phyloP scores from a whole-genome alignment of 768 basidiomycete genomes.

The Ramaria sp. region DNA sequence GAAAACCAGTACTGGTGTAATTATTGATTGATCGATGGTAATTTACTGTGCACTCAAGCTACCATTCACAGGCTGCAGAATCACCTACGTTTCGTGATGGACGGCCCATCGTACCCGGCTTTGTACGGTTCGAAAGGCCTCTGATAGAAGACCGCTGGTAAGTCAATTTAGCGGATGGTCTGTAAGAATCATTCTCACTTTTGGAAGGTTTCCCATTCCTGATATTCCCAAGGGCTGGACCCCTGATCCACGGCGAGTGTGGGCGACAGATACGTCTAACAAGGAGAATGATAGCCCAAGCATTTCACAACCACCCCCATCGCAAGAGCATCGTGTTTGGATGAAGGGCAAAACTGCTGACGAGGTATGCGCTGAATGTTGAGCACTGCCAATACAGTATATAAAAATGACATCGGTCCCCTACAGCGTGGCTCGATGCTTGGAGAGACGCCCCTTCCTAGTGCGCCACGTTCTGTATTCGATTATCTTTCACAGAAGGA shows the following conservation, averaged over 20 bases:
- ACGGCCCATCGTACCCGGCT: constrained; percentile 60
- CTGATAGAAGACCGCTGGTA: constrained; percentile 65
- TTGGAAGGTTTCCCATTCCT: constrained; percentile 68
- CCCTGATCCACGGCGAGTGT: constrained; percentile 74
- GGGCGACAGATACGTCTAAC: constrained; percentile 31
- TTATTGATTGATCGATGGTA: not conserved
- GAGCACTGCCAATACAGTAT: not conserved
- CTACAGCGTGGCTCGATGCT: constrained; percentile 69
- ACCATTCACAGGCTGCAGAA: not conserved
- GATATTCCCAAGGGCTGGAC: constrained; percentile 78
- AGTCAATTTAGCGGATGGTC: constrained; percentile 16
- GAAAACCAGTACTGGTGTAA: not conserved
- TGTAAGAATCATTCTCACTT: constrained; percentile 12
- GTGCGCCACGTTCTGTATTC: constrained; percentile 75
- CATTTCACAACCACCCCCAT: constrained; percentile 10
- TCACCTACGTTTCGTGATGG: constrained; percentile 63
- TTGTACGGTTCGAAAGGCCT: constrained; percentile 56
- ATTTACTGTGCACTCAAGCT: not conserved
- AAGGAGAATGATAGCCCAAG: constrained; percentile 19
- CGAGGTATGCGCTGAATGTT: constrained; percentile 40
- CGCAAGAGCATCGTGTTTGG: constrained; percentile 33
- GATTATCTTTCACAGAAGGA: constrained; percentile 93
- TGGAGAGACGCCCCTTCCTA: constrained; percentile 67
- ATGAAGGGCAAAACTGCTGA: constrained; percentile 56
- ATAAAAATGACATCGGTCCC: not conserved